Evolutionary conservation across 768 basidiomycete genomes (phyloP).

Genomic region (Agrocybe chaxingu): DNA sequence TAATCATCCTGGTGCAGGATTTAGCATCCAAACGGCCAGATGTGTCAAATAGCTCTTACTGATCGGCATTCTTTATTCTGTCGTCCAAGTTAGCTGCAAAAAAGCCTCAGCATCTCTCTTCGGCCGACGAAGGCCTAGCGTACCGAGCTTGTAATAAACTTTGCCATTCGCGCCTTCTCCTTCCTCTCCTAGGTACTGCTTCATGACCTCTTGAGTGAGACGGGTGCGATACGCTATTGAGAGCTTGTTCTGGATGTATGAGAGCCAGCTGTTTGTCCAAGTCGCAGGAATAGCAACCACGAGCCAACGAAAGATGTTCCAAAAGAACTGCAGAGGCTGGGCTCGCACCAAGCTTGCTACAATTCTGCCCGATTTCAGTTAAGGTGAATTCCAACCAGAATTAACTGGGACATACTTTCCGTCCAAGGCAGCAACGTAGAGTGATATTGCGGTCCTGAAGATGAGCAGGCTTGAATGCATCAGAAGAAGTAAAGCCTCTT

Average conservation of each 20-base stretch:
- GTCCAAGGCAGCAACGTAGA: conserved; percentile 93
- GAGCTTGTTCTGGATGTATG: conserved; percentile 91
- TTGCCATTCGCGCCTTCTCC: conserved; percentile 67
- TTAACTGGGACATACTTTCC: conserved; percentile 59
- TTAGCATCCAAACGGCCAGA: conserved; percentile 6
- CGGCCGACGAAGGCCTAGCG: conserved; percentile 19
- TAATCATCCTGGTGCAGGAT: conserved; percentile 70
- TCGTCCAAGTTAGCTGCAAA: conserved; percentile 86
- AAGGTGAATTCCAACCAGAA: conserved; percentile 1
- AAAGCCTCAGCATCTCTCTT: background rate
- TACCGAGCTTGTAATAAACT: conserved; percentile 91
- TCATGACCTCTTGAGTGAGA: conserved; percentile 79
- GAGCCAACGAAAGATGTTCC: conserved; percentile 87
- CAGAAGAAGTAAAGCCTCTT: conserved; percentile 82
- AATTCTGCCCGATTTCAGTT: conserved; percentile 50
- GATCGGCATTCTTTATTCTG: conserved; percentile 93
- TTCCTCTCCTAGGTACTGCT: conserved; percentile 78
- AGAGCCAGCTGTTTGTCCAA: conserved; percentile 90
- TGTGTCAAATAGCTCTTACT: conserved; percentile 42
- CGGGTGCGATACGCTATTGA: conserved; percentile 86
- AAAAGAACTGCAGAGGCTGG: conserved; percentile 70
- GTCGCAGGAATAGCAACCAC: conserved; percentile 91
- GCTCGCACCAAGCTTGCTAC: conserved; percentile 93
- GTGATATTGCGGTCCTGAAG: conserved; percentile 84
- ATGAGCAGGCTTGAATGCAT: conserved; percentile 90